Evolutionary conservation across 1,139 yeast species (phyloP).

Genomic region (Magnusiomyces tetraspermus): DNA sequence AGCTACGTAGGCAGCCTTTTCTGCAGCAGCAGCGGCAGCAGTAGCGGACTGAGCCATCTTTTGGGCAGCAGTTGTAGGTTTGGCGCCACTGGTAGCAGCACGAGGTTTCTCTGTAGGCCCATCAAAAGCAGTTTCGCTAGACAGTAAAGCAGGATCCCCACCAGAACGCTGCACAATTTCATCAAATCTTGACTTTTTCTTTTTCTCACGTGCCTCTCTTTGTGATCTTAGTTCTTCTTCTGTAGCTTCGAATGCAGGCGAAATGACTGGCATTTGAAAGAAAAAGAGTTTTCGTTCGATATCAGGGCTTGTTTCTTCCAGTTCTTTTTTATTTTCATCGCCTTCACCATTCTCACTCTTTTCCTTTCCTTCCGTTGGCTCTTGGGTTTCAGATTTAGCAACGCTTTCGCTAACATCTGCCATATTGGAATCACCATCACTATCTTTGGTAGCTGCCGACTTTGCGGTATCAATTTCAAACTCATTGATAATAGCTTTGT

Average conservation of each 20-base stretch:
- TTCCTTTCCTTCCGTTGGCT: conserved; percentile 14
- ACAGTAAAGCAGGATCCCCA: neutral
- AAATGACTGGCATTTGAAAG: conserved; percentile 60
- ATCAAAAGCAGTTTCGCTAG: neutral
- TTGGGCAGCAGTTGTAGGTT: conserved; percentile 4
- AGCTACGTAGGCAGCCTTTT: too few relatives aligned
- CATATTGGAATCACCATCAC: conserved; percentile 15
- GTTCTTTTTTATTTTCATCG: neutral
- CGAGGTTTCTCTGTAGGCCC: neutral
- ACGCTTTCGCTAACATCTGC: neutral
- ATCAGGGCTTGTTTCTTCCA: conserved; percentile 11
- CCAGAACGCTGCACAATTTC: neutral
- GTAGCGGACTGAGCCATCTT: too few relatives aligned
- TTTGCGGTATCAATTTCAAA: conserved; percentile 15
- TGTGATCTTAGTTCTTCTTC: neutral
- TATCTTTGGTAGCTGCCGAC: conserved; percentile 1
- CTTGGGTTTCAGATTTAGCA: neutral
- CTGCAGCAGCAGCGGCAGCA: neutral
- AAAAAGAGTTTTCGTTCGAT: conserved; percentile 42
- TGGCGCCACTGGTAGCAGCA: conserved; percentile 5
- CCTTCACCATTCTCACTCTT: conserved; percentile 24
- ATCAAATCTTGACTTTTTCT: neutral
- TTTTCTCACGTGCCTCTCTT: neutral
- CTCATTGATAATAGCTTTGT: conserved; percentile 24
- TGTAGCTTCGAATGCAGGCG: conserved; percentile 45